Evolutionary conservation across 208 protist species (phyloP).

Genomic region (Crithidia brevicula): DNA sequence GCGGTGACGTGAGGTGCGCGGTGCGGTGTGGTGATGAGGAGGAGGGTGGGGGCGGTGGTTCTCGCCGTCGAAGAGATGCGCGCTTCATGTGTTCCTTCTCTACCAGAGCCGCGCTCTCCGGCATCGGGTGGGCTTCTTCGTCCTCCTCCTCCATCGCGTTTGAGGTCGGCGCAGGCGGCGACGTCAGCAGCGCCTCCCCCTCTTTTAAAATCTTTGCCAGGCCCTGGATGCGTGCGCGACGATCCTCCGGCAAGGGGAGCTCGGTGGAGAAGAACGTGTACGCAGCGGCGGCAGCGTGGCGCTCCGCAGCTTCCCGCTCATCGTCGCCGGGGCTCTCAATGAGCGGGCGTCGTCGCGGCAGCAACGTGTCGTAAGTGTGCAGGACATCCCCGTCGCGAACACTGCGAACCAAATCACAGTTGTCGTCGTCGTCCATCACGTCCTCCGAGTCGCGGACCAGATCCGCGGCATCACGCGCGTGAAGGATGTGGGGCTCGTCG

Average conservation of each 20-base stretch:
- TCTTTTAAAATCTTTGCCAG: slow-evolving; percentile 12
- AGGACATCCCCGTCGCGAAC: not conserved
- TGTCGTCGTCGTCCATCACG: not conserved
- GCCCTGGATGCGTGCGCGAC: slow-evolving; percentile 11
- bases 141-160: not conserved
- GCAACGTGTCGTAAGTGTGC: no score
- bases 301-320: not conserved
- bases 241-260: slow-evolving; percentile 11
- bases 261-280: slow-evolving; percentile 23
- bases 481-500: slow-evolving; percentile 9
- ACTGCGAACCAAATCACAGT: not conserved
- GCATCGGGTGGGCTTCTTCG: not conserved
- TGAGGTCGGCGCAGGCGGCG: not conserved
- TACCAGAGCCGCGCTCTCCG: not conserved
- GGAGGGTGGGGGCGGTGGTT: not conserved
- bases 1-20: not conserved
- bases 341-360: not conserved
- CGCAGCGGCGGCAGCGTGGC: not conserved
- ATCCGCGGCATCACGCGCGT: not conserved
- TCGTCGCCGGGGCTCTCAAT: not conserved
- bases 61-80: not conserved
- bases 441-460: not conserved
- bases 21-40: slow-evolving; percentile 1
- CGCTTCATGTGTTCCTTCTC: no score
- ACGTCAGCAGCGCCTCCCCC: slow-evolving; percentile 2